Conservation (phyloP, 371 early-diverging fungal genomes). For the Mycotypha africana region DNA sequence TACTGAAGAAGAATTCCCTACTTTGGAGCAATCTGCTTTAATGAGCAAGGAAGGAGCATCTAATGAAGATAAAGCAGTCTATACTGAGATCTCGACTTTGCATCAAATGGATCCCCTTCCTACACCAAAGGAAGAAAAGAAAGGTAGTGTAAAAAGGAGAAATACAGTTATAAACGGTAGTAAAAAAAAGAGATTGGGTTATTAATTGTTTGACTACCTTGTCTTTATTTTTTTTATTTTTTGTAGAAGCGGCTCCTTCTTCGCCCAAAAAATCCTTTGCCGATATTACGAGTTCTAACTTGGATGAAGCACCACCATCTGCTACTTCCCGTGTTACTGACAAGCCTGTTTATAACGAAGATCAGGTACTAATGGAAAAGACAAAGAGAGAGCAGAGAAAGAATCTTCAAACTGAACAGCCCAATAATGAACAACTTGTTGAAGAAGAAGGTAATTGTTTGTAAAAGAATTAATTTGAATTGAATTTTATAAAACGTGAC, state of each 20-base stretch:
- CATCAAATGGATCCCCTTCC: slow-evolving; percentile 12
- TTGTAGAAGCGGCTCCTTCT: slow-evolving; percentile 5
- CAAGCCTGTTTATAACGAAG: slow-evolving; percentile 34
- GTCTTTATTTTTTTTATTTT: background rate
- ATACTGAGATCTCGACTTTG: slow-evolving; percentile 26
- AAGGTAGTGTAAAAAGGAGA: background rate
- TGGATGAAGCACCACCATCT: slow-evolving; percentile 37
- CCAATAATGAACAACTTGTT: slow-evolving; percentile 16
- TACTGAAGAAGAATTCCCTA: slow-evolving; percentile 34
- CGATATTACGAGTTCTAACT: slow-evolving; percentile 26
- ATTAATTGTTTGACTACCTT: too few species aligned
- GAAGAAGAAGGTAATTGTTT: slow-evolving; percentile 24
- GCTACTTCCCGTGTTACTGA: slow-evolving; percentile 23
- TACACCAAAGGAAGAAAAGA: background rate
- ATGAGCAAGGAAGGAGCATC: slow-evolving; percentile 22
- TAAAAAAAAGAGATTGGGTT: too few species aligned
- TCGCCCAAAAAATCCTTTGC: slow-evolving; percentile 24
- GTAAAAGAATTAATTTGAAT: background rate
- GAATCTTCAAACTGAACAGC: slow-evolving; percentile 9
- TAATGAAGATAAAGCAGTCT: slow-evolving; percentile 19
- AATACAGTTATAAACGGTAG: too few species aligned
- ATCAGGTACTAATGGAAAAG: slow-evolving; percentile 19
- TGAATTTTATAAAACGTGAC: background rate
- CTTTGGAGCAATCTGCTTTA: slow-evolving; percentile 23
- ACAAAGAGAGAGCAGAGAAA: slow-evolving; percentile 29